These are phyloP conservation scores for Dendrocalamus latiflorus DNA, from an alignment of 202 grass and related monocot species.

Conservation along the genomic window DNA sequence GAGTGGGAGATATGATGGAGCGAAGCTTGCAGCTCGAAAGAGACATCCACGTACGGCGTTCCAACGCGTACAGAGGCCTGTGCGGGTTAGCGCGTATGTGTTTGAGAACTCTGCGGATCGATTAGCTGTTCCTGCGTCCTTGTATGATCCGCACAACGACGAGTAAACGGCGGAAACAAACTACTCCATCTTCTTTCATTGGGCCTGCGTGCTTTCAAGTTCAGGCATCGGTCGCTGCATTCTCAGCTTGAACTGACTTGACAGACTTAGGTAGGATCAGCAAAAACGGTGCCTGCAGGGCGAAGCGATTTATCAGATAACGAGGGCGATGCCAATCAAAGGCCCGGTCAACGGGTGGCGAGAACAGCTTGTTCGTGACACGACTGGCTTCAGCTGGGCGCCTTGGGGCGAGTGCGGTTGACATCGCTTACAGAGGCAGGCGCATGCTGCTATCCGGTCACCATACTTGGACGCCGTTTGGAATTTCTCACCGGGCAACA, in stretches of 20 bases:
- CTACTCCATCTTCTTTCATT: background rate
- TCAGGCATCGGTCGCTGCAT: background rate
- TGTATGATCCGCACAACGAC: background rate
- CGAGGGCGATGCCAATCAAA: background rate
- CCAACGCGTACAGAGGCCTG: background rate
- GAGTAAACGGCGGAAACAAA: background rate
- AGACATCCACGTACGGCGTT: background rate
- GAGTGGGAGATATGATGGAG: too few species aligned
- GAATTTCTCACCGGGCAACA: background rate
- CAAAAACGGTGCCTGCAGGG: background rate
- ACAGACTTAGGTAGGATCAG: background rate
- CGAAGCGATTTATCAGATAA: background rate
- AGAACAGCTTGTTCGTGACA: too few species aligned
- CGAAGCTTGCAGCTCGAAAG: too few species aligned
- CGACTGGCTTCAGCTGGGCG: background rate
- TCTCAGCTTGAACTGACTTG: background rate
- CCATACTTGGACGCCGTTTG: background rate
- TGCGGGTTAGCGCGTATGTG: background rate
- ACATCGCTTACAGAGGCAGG: background rate
- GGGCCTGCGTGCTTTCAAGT: background rate
- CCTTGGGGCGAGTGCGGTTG: background rate
- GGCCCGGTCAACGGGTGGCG: background rate
- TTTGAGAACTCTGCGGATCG: background rate
- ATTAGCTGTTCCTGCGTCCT: background rate
- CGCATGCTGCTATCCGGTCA: background rate